These are phyloP conservation scores for Pyricularia pennisetigena DNA, from an alignment of 2,329 filamentous ascomycete species.

Conservation along the genomic window DNA sequence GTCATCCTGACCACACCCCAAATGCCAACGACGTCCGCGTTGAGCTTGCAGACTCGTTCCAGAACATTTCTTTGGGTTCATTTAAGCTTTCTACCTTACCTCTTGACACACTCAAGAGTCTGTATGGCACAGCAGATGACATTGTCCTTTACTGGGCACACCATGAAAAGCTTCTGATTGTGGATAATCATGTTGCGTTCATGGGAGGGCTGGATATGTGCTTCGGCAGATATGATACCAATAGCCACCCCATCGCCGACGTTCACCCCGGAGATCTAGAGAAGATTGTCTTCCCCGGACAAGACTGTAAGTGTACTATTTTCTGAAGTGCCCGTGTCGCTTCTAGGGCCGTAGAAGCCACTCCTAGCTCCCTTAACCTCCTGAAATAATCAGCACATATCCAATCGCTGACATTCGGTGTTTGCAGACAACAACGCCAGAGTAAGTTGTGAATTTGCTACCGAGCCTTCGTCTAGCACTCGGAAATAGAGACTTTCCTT, in stretches of 20 bases:
- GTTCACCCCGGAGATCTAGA: slow-evolving; percentile 71
- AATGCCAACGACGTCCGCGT: slow-evolving; percentile 58
- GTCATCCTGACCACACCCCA: slow-evolving; percentile 81
- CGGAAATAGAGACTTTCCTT: not conserved
- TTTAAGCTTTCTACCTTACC: slow-evolving; percentile 55
- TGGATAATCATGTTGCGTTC: slow-evolving; percentile 73
- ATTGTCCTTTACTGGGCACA: slow-evolving; percentile 87
- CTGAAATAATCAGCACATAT: not conserved
- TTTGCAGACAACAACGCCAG: slow-evolving; percentile 66
- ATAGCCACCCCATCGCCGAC: slow-evolving; percentile 75
- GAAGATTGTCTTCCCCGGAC: slow-evolving; percentile 72
- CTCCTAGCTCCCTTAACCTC: not conserved
- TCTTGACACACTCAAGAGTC: slow-evolving; percentile 60
- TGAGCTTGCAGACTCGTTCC: slow-evolving; percentile 55
- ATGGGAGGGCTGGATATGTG: slow-evolving; percentile 88
- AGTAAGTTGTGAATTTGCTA: not conserved
- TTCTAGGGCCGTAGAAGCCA: not conserved
- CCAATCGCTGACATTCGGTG: not conserved
- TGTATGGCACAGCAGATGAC: slow-evolving; percentile 76
- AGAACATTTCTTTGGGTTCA: slow-evolving; percentile 33
- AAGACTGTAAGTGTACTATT: slow-evolving; percentile 49
- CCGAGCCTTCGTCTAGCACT: not conserved
- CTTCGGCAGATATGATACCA: slow-evolving; percentile 83
- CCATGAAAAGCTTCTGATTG: slow-evolving; percentile 79
- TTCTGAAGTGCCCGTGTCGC: not conserved